Percentiles rank a stretch among this genome's conserved stretches.
phyloP scores from a whole-genome alignment of 768 basidiomycete species.

The Scleroderma citrinum region DNA sequence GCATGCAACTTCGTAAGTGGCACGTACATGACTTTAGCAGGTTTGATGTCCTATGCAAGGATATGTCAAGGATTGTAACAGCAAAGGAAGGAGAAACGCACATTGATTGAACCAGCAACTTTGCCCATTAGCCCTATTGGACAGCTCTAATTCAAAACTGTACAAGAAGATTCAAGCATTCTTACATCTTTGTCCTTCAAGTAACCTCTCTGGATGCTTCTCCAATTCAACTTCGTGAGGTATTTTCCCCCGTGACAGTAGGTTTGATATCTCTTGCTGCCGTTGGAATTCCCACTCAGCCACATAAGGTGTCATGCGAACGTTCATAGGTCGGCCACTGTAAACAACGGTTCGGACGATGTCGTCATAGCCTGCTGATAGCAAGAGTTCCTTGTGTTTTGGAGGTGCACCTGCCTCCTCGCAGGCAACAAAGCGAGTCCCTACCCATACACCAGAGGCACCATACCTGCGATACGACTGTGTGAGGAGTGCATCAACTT shows the following conservation, averaged over 20 bases:
- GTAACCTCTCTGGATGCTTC: slow-evolving; percentile 58
- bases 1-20: not conserved
- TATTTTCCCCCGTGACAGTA: slow-evolving; percentile 60
- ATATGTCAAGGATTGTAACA: slow-evolving; percentile 3
- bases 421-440: slow-evolving; percentile 81
- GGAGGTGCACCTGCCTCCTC: slow-evolving; percentile 76
- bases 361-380: slow-evolving; percentile 74
- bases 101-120: slow-evolving; percentile 65
- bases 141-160: slow-evolving; percentile 2
- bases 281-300: slow-evolving; percentile 66
- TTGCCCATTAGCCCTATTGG: slow-evolving; percentile 70
- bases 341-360: slow-evolving; percentile 66
- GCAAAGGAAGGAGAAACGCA: slow-evolving; percentile 23
- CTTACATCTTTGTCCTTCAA: slow-evolving; percentile 58
- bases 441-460: slow-evolving; percentile 83
- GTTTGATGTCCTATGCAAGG: slow-evolving; percentile 59
- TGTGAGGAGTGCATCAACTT: not conserved
- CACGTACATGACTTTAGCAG: slow-evolving; percentile 79
- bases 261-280: slow-evolving; percentile 49
- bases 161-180: not conserved
- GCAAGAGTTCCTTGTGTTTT: slow-evolving; percentile 60
- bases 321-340: slow-evolving; percentile 74
- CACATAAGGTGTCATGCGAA: slow-evolving; percentile 77
- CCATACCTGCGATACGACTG: slow-evolving; percentile 50
- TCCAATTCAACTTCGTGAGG: slow-evolving; percentile 73